phyloP scores from a whole-genome alignment of 2,329 filamentous ascomycete genomes.

The Aureobasidium pullulans region DNA sequence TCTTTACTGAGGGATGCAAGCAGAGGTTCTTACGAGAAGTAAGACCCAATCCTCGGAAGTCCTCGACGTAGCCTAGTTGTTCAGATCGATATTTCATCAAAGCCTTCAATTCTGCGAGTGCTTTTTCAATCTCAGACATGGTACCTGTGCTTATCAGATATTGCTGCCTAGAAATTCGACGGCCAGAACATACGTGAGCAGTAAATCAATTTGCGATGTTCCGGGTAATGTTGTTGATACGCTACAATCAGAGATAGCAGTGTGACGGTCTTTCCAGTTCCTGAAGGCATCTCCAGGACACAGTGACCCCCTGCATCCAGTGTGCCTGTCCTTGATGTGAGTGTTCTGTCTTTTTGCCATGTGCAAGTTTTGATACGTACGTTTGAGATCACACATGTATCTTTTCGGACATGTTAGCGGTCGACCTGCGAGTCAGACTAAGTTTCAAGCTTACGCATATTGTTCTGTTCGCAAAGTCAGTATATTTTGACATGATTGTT shows the following conservation, averaged over 20 bases:
- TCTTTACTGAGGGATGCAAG: constrained; percentile 88
- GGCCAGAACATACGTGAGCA: constrained; percentile 64
- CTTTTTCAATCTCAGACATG: constrained; percentile 99
- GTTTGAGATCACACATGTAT: constrained; percentile 80
- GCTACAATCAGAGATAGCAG: constrained; percentile 91
- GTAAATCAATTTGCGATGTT: constrained; percentile 94
- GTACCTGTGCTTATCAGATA: constrained; percentile 49
- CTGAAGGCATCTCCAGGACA: constrained; percentile 97
- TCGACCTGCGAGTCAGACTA: neutral
- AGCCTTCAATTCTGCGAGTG: constrained; percentile 79
- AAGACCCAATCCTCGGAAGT: constrained; percentile 84
- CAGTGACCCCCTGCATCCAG: constrained; percentile 93
- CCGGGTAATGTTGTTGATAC: constrained; percentile 89
- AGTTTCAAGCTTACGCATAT: constrained; percentile 48
- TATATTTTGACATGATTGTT: neutral
- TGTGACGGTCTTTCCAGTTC: constrained; percentile 95
- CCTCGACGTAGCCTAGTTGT: constrained; percentile 82
- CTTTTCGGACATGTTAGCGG: constrained; percentile 23
- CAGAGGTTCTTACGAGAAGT: constrained; percentile 97
- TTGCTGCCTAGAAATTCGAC: neutral
- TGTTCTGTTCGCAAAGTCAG: constrained; percentile 41
- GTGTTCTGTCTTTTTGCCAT: neutral
- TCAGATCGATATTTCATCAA: constrained; percentile 92
- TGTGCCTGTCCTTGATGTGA: constrained; percentile 44
- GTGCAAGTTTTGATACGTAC: constrained; percentile 24